Percentiles rank a stretch among this genome's conserved stretches.
These are phyloP conservation scores for Arthrobotrys iridis DNA, from an alignment of 2,329 filamentous ascomycete genomes.

Conservation along the genomic window DNA sequence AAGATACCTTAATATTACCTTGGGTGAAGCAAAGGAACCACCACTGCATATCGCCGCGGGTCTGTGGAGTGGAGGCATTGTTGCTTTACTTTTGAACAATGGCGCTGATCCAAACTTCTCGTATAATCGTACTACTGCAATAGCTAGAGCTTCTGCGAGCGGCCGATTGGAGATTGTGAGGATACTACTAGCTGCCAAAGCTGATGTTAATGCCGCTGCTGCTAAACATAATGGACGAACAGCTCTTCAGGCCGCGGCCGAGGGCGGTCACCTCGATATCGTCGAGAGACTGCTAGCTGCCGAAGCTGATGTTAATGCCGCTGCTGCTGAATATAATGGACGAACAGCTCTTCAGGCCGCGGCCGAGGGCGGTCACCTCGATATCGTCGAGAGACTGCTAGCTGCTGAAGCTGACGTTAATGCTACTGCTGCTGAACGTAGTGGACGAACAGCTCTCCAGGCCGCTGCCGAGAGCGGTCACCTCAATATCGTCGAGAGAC, in stretches of 20 bases:
- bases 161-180: conserved; percentile 7
- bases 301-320: not conserved
- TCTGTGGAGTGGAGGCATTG: not conserved
- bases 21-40: conserved; percentile 15
- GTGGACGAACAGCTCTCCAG: not conserved
- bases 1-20: not conserved
- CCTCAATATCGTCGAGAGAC: not conserved
- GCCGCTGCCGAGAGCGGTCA: not conserved
- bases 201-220: conserved; percentile 6
- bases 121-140: not conserved
- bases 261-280: conserved; percentile 2
- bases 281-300: not conserved
- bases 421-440: not conserved
- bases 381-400: not conserved
- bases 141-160: not conserved
- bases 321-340: not conserved
- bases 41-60: not conserved
- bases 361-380: not conserved
- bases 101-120: not conserved
- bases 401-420: not conserved
- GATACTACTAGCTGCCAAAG: not conserved
- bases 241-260: conserved; percentile 6
- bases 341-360: conserved; percentile 10
- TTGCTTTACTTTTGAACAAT: conserved; percentile 8
- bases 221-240: not conserved